Percentiles rank a stretch among this genome's conserved stretches.
phyloP scores from a whole-genome alignment of 2,329 filamentous ascomycete genomes.

The Ceratocystis destructans region DNA sequence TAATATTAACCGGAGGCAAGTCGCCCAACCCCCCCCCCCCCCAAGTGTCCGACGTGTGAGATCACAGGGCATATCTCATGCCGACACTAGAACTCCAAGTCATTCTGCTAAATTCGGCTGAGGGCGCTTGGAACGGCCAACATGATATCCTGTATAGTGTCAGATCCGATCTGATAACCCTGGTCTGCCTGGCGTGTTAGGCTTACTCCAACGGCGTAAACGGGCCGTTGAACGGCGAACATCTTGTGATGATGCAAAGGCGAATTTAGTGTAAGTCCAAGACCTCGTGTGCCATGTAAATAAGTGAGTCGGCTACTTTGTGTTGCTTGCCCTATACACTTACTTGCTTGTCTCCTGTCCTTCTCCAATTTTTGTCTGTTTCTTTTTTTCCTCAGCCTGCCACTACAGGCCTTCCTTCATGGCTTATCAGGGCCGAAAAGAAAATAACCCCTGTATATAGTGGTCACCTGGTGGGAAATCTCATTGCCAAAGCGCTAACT shows the following conservation, averaged over 20 bases:
- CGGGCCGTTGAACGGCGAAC: neutral
- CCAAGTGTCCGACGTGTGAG: too few relatives aligned
- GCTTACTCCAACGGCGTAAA: neutral
- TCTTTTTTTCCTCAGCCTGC: neutral
- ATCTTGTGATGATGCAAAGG: neutral
- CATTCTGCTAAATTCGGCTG: neutral
- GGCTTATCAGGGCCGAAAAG: neutral
- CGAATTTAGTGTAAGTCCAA: too few relatives aligned
- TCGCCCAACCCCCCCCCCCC: too few relatives aligned
- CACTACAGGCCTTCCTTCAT: neutral
- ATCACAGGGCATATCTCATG: too few relatives aligned
- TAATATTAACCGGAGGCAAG: too few relatives aligned
- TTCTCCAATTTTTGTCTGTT: neutral
- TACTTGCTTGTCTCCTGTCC: neutral
- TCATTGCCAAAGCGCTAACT: conserved; percentile 1
- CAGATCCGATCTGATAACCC: neutral
- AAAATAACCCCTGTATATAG: neutral
- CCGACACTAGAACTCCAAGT: neutral
- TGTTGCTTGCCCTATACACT: neutral
- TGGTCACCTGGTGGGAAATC: conserved; percentile 11
- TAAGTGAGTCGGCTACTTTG: neutral
- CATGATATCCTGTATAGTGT: neutral
- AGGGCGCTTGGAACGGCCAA: too few relatives aligned
- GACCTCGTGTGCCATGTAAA: too few relatives aligned
- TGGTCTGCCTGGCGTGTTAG: neutral